These are phyloP conservation scores for Boletellus ananas DNA, from an alignment of 768 basidiomycete species.

Conservation along the genomic window DNA sequence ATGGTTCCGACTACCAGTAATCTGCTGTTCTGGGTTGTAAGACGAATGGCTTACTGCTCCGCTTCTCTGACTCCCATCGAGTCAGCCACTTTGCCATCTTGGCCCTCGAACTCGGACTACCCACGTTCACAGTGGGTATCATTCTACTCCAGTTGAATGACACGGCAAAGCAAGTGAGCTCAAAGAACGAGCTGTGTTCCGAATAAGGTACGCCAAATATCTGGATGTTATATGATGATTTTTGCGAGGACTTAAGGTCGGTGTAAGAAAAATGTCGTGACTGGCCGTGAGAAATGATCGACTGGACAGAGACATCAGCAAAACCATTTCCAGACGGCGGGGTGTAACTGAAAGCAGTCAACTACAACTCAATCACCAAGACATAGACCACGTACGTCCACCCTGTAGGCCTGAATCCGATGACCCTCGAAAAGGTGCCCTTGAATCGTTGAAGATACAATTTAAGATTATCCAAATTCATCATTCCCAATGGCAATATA, in stretches of 20 bases:
- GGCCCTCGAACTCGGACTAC: constrained; percentile 61
- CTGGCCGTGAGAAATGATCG: constrained; percentile 66
- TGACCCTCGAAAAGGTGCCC: constrained; percentile 61
- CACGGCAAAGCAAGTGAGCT: constrained; percentile 92
- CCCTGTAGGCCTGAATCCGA: constrained; percentile 92
- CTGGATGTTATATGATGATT: constrained; percentile 65
- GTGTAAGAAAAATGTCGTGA: constrained; percentile 64
- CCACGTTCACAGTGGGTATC: constrained; percentile 94
- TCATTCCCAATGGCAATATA: constrained; percentile 71
- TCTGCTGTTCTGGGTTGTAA: constrained; percentile 39
- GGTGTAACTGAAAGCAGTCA: constrained; percentile 47
- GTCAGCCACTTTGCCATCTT: constrained; percentile 91
- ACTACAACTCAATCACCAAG: background rate
- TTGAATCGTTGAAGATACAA: constrained; percentile 73
- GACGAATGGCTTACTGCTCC: constrained; percentile 39
- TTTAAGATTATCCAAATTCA: constrained; percentile 74
- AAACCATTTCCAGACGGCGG: constrained; percentile 61
- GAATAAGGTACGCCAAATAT: constrained; percentile 89
- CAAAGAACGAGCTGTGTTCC: constrained; percentile 94
- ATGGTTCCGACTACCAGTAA: constrained; percentile 39
- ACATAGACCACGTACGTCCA: constrained; percentile 70
- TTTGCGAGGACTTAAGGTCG: constrained; percentile 63
- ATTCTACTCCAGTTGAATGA: constrained; percentile 82
- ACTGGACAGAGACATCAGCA: constrained; percentile 55
- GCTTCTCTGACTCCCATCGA: constrained; percentile 84